phyloP scores from a whole-genome alignment of 1,139 yeast species.

The Martiniozyma asiatica region DNA sequence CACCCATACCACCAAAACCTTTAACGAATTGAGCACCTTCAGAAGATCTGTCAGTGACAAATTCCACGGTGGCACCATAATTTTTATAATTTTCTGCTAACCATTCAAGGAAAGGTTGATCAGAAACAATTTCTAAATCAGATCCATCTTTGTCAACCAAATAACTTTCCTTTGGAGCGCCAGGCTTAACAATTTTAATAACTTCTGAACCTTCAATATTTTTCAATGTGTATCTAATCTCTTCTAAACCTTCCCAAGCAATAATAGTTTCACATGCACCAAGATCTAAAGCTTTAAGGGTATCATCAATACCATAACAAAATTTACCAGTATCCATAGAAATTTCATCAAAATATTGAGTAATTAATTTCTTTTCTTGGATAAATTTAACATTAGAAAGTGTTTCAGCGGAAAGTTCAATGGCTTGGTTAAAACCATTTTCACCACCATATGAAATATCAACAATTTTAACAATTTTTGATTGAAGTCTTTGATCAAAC shows the following conservation, averaged over 20 bases:
- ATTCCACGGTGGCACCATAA: constrained; percentile 91
- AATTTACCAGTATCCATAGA: constrained; percentile 93
- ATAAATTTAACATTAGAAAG: constrained; percentile 93
- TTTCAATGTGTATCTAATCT: constrained; percentile 71
- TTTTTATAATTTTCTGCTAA: constrained; percentile 90
- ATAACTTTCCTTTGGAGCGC: constrained; percentile 64
- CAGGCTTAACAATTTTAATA: constrained; percentile 61
- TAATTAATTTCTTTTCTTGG: constrained; percentile 92
- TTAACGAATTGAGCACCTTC: constrained; percentile 98
- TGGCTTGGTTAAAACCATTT: constrained; percentile 97
- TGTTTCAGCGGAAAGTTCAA: constrained; percentile 93
- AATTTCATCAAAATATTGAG: constrained; percentile 87
- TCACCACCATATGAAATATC: constrained; percentile 99
- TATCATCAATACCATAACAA: constrained; percentile 96
- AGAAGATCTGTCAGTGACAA: constrained; percentile 89
- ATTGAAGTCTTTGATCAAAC: constrained; percentile 80
- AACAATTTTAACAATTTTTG: constrained; percentile 81
- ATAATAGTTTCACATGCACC: constrained; percentile 92
- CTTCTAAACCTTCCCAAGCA: constrained; percentile 85
- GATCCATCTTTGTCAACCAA: constrained; percentile 72
- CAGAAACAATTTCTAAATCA: constrained; percentile 79
- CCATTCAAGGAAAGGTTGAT: constrained; percentile 88
- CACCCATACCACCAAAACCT: constrained; percentile 99
- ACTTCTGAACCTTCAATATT: constrained; percentile 74
- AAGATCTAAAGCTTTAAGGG: constrained; percentile 86